Base-by-base conservation (phyloP, 2,329 filamentous ascomycete species). In the Chrysosporium queenslandicum region DNA sequence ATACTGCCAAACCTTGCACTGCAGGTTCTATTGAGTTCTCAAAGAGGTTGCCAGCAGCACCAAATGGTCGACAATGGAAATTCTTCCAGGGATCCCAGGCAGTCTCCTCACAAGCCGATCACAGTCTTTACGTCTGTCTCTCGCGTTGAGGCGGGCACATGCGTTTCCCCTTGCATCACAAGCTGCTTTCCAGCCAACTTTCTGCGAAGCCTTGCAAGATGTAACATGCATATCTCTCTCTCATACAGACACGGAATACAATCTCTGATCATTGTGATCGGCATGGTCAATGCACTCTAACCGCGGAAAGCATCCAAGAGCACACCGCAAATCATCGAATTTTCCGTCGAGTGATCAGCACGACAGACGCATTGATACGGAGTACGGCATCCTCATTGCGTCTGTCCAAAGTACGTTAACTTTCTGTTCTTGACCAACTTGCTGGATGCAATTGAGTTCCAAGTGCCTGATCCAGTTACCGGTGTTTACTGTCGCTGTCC, bases 241-340 rank as follows among this genome's bases (percentile, higher is more conserved):
- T n/a, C n/a, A n/a, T n/a, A n/a, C n/a, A n/a, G 9, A 23, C 20
- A 40, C n/a, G 16, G 29, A 18, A 41, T 12, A 18, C 12, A 40
- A 20, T 25, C 39, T 41, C 39, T 25, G 39, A 41, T 25, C 39
- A 16, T 25, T 16, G 8, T 43, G 40, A 43, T 43, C 40, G 25
- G 40, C 40, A 27, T 43, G 40, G 23, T 43, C 40, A 43, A 27
- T 43, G 40, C 40, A 43, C 40, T 14, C 12, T 43, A 40, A 40
- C 23, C 40, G 21, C 36, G 16, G n/a, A 40, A 40, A 20, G 36
- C n/a, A n/a, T 14, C 3, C 23, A 27, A 12, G 25, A 43, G 20
- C 20, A 27, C 14, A 43, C 40, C 6, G 40, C 12, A 43, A 43
- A 43, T 29, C 40, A 27, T 43, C 21, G 40, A 41, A 37, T 37